A percentile compares a stretch with the other conserved stretches of the same genome.
Conservation (phyloP, 1,284 basidiomycete species). For the Tremellales sp. region DNA sequence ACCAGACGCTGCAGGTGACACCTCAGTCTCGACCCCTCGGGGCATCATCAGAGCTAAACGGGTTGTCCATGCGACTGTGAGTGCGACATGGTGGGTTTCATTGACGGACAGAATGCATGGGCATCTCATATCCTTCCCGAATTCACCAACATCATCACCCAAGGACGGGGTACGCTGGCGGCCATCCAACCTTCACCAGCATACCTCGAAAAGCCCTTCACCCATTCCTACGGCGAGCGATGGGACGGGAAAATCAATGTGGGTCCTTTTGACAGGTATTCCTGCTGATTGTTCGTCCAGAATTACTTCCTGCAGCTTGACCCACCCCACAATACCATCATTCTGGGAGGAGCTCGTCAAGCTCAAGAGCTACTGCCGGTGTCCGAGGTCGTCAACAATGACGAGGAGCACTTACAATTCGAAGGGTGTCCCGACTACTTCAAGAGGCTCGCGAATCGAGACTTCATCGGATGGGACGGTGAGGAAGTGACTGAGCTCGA, state of each 20-base stretch:
- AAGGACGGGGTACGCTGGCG: conserved; percentile 18
- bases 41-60: conserved; percentile 16
- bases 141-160: conserved; percentile 17
- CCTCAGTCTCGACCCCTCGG: conserved; percentile 20
- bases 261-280: background rate
- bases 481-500: conserved; percentile 13
- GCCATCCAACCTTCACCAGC: conserved; percentile 25
- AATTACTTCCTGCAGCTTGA: conserved; percentile 27
- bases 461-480: conserved; percentile 20
- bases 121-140: conserved; percentile 19
- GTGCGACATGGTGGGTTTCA: conserved; percentile 1
- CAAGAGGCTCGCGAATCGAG: conserved; percentile 12
- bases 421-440: conserved; percentile 22
- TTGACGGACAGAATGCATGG: conserved; percentile 22
- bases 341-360: conserved; percentile 22
- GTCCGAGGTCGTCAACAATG: conserved; percentile 20
- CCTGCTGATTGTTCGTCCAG: conserved; percentile 6
- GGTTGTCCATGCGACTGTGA: conserved; percentile 25
- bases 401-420: conserved; percentile 18
- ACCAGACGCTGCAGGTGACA: conserved; percentile 12
- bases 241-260: conserved; percentile 27
- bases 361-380: too few relatives aligned
- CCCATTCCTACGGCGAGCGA: conserved; percentile 17
- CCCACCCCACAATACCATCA: conserved; percentile 23
- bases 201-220: conserved; percentile 15